These are phyloP conservation scores for Blastomyces parvus DNA, from an alignment of 2,329 filamentous ascomycete species.

Conservation along the genomic window DNA sequence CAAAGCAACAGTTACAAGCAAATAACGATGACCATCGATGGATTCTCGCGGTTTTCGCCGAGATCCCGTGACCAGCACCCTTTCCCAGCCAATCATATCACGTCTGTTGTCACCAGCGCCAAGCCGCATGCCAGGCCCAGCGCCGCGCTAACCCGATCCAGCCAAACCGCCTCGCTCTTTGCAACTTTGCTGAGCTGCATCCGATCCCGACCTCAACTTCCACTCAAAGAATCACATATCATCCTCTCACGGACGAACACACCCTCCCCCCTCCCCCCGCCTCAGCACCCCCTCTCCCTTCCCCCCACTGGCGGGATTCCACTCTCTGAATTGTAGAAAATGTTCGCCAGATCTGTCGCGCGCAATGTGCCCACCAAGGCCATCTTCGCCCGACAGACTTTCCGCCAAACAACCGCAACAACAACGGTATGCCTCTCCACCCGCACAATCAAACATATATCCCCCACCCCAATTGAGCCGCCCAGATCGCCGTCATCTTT, in stretches of 20 bases:
- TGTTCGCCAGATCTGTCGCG: slow-evolving; percentile 90
- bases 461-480: slow-evolving; percentile 9
- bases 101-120: slow-evolving; percentile 12
- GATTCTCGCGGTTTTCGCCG: slow-evolving; percentile 9
- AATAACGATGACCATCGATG: neutral
- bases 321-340: slow-evolving; percentile 44
- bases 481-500: neutral
- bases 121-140: slow-evolving; percentile 14
- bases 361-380: slow-evolving; percentile 80
- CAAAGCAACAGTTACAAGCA: neutral
- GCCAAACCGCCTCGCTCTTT: slow-evolving; percentile 7
- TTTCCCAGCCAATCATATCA: slow-evolving; percentile 14
- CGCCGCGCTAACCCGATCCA: slow-evolving; percentile 9
- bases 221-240: neutral
- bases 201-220: neutral
- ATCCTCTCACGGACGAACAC: neutral
- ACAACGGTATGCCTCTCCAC: slow-evolving; percentile 57
- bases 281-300: slow-evolving; percentile 19
- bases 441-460: neutral
- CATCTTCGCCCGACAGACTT: slow-evolving; percentile 64
- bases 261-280: slow-evolving; percentile 20
- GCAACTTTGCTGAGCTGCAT: neutral
- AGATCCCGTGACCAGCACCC: slow-evolving; percentile 9
- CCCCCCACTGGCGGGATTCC: slow-evolving; percentile 24
- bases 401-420: slow-evolving; percentile 67